Percentiles rank a stretch among this genome's conserved stretches.
phyloP scores from a whole-genome alignment of 768 basidiomycete genomes.

The Boletus rubropictus region DNA sequence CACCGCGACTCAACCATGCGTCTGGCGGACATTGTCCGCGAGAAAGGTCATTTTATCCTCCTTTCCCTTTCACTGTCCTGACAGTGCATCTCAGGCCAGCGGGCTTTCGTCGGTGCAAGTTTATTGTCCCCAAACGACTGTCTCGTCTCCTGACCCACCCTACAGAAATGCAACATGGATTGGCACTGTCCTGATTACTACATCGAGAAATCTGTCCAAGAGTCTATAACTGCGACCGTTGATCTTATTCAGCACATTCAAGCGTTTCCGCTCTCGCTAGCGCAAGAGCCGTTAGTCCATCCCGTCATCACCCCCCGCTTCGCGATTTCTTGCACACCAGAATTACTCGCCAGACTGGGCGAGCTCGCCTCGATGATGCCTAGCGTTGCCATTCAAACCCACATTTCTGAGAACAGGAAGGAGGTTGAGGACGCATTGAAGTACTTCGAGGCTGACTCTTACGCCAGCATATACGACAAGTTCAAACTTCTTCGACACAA shows the following conservation, averaged over 20 bases:
- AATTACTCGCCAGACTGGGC: conserved; percentile 61
- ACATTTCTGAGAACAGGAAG: conserved; percentile 76
- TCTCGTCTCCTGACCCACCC: conserved; percentile 3
- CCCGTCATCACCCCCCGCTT: conserved; percentile 96
- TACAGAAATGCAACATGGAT: conserved; percentile 33
- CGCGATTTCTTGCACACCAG: conserved; percentile 78
- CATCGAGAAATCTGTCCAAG: conserved; percentile 52
- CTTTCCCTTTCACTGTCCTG: not conserved
- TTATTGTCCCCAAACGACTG: not conserved
- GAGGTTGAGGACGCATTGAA: conserved; percentile 64
- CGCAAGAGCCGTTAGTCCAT: conserved; percentile 60
- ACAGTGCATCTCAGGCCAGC: conserved; percentile 49
- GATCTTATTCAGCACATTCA: conserved; percentile 67
- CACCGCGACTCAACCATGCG: conserved; percentile 77
- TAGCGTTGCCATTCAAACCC: conserved; percentile 79
- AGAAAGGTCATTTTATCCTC: conserved; percentile 40
- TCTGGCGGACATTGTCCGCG: conserved; percentile 69
- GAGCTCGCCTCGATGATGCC: conserved; percentile 53
- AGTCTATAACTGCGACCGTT: conserved; percentile 58
- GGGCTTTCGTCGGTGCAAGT: conserved; percentile 80
- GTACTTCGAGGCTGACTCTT: conserved; percentile 65
- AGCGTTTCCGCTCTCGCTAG: conserved; percentile 37
- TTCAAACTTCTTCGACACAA: conserved; percentile 69
- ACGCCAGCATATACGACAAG: conserved; percentile 78
- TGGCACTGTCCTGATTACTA: conserved; percentile 74